These are phyloP conservation scores for Mycena crocata DNA, from an alignment of 768 basidiomycete species.

Conservation along the genomic window DNA sequence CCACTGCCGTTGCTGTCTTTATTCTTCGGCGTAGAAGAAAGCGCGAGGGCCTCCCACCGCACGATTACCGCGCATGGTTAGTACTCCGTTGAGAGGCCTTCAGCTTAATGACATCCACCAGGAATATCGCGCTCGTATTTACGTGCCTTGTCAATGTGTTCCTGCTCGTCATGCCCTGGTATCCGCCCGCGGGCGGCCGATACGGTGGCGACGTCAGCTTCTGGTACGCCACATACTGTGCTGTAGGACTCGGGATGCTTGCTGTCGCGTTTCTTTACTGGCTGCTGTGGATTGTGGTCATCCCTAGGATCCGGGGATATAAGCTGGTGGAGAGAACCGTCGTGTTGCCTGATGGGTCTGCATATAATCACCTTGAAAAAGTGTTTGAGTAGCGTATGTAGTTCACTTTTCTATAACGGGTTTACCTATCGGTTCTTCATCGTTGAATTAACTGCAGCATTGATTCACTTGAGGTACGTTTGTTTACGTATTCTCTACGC, in stretches of 20 bases:
- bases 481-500: no score
- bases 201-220: slow-evolving; percentile 55
- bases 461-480: no score
- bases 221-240: slow-evolving; percentile 57
- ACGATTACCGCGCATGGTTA: slow-evolving; percentile 51
- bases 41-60: slow-evolving; percentile 44
- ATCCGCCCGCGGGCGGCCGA: slow-evolving; percentile 52
- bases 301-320: slow-evolving; percentile 58
- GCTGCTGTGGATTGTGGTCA: slow-evolving; percentile 49
- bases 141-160: slow-evolving; percentile 52
- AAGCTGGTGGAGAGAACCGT: slow-evolving; percentile 16
- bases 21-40: slow-evolving; percentile 48
- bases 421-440: no score
- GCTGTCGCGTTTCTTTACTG: slow-evolving; percentile 46
- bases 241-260: slow-evolving; percentile 50
- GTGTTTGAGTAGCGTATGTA: slow-evolving; percentile 14
- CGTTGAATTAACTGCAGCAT: no score
- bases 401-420: no score
- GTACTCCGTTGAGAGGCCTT: background rate
- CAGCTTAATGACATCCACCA: background rate
- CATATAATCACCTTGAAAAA: slow-evolving; percentile 20
- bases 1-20: slow-evolving; percentile 49
- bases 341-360: slow-evolving; percentile 18
- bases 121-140: slow-evolving; percentile 48
- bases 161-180: slow-evolving; percentile 55